Evolutionary conservation across 345 rosid genomes (phyloP), one percentile per base, ranked within the genome.

Genomic region (Schrenkiella parvula): DNA sequence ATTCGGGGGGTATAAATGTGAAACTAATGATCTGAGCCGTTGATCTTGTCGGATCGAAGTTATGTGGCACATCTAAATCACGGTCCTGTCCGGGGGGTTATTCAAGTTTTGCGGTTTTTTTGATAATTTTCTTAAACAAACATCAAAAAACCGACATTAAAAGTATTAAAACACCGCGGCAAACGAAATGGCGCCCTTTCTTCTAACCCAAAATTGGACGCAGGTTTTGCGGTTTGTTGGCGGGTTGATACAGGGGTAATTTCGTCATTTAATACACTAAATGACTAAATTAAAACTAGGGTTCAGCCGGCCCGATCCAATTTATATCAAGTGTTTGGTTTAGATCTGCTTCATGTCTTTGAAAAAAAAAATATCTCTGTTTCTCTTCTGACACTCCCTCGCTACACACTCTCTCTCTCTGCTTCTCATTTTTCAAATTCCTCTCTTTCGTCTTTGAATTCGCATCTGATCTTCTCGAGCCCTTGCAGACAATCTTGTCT

Each of bases 231-330:
- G 23, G 35, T 9, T 41, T 34, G 18, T 65, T 82, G 83, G 83
- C 80, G 76, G 80, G 80, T 64, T 62, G 74, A 0, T 6, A 1
- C 3, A 57, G 9, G 82, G 86, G 61, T 46, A 72, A 2, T 18
- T 1, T 0, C 2, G 88, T 80, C 72, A 77, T 77, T 79, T 38
- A 3, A 0, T 0, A 0, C 0, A n/a, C 0, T 0, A 12, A 4
- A n/a, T n/a, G n/a, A n/a, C n/a, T n/a, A n/a, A 8, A 3, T 18
- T 31, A 22, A 38, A n/a, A 64, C 69, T 82, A 82, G 84, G 88
- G 86, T 79, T 84, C 58, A 75, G 58, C 26, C 74, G 64, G 68
- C 48, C 78, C 21, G 19, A 66, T 28, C 57, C 17, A 13, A 37
- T 38, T 74, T 74, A 47, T 66, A 58, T 56, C 56, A 74, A 76